Conservation (phyloP, 2,329 filamentous ascomycete genomes). For the Xylariomycetidae sp. region DNA sequence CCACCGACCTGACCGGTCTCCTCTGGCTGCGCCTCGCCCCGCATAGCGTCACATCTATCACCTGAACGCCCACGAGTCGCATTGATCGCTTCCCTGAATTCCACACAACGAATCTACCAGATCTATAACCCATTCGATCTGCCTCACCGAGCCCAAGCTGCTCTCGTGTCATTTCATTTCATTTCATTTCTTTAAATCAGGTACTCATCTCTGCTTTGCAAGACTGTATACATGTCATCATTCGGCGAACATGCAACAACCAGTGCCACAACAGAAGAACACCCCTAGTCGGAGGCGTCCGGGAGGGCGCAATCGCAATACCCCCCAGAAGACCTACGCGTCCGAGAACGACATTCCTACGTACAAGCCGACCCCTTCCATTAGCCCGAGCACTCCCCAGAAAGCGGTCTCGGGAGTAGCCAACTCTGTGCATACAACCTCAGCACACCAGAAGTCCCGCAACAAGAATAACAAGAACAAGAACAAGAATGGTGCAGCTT, state of each 20-base stretch:
- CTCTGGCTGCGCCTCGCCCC: conserved; percentile 9
- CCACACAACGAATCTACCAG: too few species aligned
- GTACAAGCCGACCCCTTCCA: conserved; percentile 26
- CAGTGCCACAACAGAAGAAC: conserved; percentile 26
- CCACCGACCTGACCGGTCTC: conserved; percentile 5
- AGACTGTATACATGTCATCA: conserved; percentile 18
- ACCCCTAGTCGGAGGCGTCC: conserved; percentile 37
- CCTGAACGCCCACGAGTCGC: too few species aligned
- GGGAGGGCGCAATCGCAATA: conserved; percentile 32
- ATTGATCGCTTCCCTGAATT: too few species aligned
- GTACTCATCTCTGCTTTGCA: conserved; percentile 3
- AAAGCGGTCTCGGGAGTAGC: conserved; percentile 35
- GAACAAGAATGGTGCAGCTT: conserved; percentile 29
- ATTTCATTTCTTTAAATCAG: conserved; percentile 4
- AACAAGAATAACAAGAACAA: conserved; percentile 22
- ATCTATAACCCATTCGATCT: too few species aligned
- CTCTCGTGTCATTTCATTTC: too few species aligned
- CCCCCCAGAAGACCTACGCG: conserved; percentile 50
- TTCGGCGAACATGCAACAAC: conserved; percentile 32
- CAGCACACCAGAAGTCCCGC: conserved; percentile 25
- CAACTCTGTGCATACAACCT: conserved; percentile 21
- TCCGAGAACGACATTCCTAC: conserved; percentile 51
- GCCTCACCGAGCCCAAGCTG: too few species aligned
- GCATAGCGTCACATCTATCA: conserved; percentile 5
- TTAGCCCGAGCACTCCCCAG: conserved; percentile 40